Base-by-base conservation (phyloP, 768 basidiomycete species). In the Kwoniella sp. region DNA sequence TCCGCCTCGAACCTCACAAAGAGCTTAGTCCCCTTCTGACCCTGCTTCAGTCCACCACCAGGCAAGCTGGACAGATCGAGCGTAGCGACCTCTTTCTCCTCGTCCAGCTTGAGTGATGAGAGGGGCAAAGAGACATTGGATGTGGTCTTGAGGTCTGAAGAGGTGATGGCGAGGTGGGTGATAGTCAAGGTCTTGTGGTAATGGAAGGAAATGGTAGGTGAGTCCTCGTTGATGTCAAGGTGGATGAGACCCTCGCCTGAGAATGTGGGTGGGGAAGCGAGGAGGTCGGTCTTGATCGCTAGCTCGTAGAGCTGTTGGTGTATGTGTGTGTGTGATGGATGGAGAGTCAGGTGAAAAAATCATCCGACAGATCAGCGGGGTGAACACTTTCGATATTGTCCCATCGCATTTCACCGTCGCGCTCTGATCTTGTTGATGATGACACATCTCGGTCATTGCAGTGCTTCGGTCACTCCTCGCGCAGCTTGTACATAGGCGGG, bases 121-220 rank as follows among this genome's bases (percentile, higher is more conserved):
- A 73, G 57, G 17, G 70, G 73, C n/a, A 77, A 23, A 26, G 57
- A 45, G 25, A 70, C 26, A 4, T 70, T 65, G 9, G 72, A 69
- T 23, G 68, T 68, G 51, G 74, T 68, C 55, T 75, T 76, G 60
- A 71, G 72, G 63, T 75, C 74, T 20, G 68, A 55, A 22, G 74
- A 58, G 0, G 70, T 55, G 55, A 78, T 61, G 17, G 73, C 67
- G 29, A 79, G 54, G 30, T 75, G 69, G 59, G 91, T 88, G 45
- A 94, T 83, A 66, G 88, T 89, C 84, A 92, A 88, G 29, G 92
- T 81, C 7, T 87, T 79, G 78, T 93, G 91, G 73, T 93, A 90
- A 81, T 94, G 88, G 79, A 93, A 90, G 63, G 90, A 78, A 15
- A 81, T 58, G 22, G 60, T 52, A 8, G 55, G 63, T 38, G 58